Percentiles rank a stretch among this genome's conserved stretches.
These are phyloP conservation scores for Phytophthora lateralis DNA, from an alignment of 352 stramenopile species.

Conservation along the genomic window DNA sequence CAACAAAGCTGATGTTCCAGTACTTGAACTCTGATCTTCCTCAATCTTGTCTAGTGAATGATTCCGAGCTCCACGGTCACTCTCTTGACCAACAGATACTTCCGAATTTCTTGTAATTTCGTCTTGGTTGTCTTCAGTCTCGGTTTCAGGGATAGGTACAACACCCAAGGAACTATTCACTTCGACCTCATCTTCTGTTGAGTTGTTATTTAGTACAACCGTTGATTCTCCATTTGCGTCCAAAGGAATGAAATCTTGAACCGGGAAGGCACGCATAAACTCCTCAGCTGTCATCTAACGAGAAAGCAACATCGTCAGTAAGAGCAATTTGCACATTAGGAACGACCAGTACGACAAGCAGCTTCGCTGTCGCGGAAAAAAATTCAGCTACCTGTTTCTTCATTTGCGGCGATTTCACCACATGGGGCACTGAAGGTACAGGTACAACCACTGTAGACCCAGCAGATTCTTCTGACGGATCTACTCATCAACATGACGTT, in stretches of 20 bases:
- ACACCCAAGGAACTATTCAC: background rate
- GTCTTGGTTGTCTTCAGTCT: slow-evolving; percentile 2
- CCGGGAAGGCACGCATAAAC: slow-evolving; percentile 68
- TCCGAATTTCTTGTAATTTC: background rate
- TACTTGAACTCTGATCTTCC: background rate
- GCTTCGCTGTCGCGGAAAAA: background rate
- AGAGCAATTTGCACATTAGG: background rate
- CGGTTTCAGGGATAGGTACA: background rate
- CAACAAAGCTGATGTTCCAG: slow-evolving; percentile 45
- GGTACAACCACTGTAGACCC: background rate
- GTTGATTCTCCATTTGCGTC: background rate
- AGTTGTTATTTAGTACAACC: background rate
- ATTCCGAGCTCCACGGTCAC: background rate
- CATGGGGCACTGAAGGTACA: background rate
- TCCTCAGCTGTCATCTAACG: slow-evolving; percentile 54
- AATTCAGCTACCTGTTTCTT: slow-evolving; percentile 28
- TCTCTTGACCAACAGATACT: background rate
- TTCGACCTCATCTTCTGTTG: background rate
- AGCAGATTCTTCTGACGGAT: slow-evolving; percentile 1
- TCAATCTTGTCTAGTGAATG: background rate
- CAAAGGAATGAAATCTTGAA: slow-evolving; percentile 75
- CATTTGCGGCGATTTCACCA: slow-evolving; percentile 8
- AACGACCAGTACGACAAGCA: background rate
- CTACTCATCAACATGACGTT: background rate
- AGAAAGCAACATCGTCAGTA: background rate